Percentiles rank a stretch among this genome's conserved stretches.
Conservation (phyloP, 164 flowering plant genomes). For the Kalanchoe fedtschenkoi region DNA sequence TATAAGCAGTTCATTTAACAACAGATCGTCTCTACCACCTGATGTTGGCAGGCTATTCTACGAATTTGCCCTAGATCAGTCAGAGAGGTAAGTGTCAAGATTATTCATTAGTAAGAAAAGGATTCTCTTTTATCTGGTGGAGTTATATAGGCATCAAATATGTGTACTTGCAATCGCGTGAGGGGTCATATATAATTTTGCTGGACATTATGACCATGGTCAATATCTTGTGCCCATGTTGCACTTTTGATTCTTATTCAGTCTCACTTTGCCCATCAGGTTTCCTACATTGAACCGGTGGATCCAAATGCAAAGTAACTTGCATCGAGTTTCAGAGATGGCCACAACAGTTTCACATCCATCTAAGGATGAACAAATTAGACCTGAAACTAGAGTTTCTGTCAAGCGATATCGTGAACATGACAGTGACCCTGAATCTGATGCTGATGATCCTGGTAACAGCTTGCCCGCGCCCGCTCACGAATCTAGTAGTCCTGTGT, state of each 20-base stretch:
- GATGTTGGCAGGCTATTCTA: constrained; percentile 78
- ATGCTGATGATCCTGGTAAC: constrained; percentile 52
- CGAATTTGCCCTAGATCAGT: constrained; percentile 95
- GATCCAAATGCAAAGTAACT: constrained; percentile 98
- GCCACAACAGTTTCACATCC: constrained; percentile 39
- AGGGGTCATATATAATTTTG: not conserved
- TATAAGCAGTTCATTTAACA: constrained; percentile 40
- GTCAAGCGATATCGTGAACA: constrained; percentile 62
- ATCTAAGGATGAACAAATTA: constrained; percentile 24
- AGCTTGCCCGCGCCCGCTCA: constrained; percentile 26
- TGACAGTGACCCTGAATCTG: constrained; percentile 84
- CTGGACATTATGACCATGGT: not conserved
- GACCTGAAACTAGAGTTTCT: constrained; percentile 32
- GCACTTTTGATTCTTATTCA: not conserved
- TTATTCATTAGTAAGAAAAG: not conserved
- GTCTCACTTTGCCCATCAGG: constrained; percentile 30
- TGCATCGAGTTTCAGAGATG: constrained; percentile 87
- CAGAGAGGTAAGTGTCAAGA: constrained; percentile 62
- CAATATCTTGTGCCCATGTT: not conserved
- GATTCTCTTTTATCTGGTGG: not conserved
- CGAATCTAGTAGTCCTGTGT: constrained; percentile 24
- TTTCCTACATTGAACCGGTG: constrained; percentile 95
- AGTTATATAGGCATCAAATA: not conserved
- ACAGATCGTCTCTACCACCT: constrained; percentile 40
- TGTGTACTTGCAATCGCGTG: not conserved